Base-by-base conservation (phyloP, 108 stramenopile genomes). In the Parietichytrium sp. region DNA sequence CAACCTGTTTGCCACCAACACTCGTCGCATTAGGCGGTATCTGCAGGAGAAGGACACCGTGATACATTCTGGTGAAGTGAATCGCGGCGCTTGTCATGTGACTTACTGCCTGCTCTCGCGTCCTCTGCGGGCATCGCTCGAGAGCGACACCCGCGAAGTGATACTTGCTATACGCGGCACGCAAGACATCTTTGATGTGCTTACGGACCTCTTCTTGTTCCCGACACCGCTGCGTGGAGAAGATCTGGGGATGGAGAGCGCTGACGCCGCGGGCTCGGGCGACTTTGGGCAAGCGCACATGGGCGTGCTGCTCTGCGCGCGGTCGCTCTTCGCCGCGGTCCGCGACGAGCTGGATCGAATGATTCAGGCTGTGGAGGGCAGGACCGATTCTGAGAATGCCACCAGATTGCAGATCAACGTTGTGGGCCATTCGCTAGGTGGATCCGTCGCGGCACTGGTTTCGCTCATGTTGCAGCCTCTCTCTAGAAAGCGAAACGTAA, bases 381-480 rank as follows among this genome's bases (percentile, higher is more conserved):
- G 12, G 20, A 1, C 61, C 6, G n/a, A n/a, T n/a, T n/a, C n/a
- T n/a, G n/a, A n/a, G n/a, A n/a, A n/a, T n/a, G n/a, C n/a, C n/a
- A n/a, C n/a, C n/a, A n/a, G n/a, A n/a, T n/a, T n/a, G n/a, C 61
- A 33, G n/a, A 2, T 72, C 42, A 45, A 42, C 38, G 42, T 72
- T 0, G 61, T 72, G 6, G 61, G 61, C 29, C 61, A 72, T 25
- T 72, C 61, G 10, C 33, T 72, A 12, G 61, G 61, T 12, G 61
- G 38, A 6, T 72, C 61, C n/a, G 61, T 72, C 10, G 61, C 61
- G 33, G 61, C 61, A 45, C 61, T 72, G 10, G 36, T 72, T 45
- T n/a, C 20, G 23, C 38, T 72, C 8, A 42, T 42, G 13, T 1
- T 72, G 42, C n/a, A n/a, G n/a, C n/a, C n/a, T n/a, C n/a, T n/a